These are phyloP conservation scores for Cercospora janseana DNA, from an alignment of 2,329 filamentous ascomycete genomes.

Conservation along the genomic window DNA sequence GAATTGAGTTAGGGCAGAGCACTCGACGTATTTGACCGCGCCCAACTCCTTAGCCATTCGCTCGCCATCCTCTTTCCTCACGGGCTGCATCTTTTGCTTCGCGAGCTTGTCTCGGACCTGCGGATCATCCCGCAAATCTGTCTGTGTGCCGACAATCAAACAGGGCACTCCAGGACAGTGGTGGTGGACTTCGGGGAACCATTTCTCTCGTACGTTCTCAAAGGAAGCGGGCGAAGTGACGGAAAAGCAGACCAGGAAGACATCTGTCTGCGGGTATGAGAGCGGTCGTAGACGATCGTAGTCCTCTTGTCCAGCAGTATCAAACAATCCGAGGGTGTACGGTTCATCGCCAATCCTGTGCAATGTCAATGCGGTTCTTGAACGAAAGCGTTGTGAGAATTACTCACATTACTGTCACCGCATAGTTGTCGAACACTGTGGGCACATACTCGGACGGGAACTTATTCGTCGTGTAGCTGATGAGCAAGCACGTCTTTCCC, in stretches of 20 bases:
- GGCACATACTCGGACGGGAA: constrained; percentile 99
- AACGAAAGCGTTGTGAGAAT: too few relatives aligned
- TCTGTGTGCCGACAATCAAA: constrained; percentile 95
- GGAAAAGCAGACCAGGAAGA: constrained; percentile 98
- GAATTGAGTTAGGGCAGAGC: constrained; percentile 95
- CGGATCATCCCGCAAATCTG: constrained; percentile 87
- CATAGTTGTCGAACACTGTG: constrained; percentile 99
- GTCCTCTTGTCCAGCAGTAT: constrained; percentile 99
- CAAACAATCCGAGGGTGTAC: constrained; percentile 94
- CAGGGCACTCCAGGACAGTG: constrained; percentile 97
- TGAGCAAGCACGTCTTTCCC: constrained; percentile 97
- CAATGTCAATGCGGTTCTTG: constrained; percentile 17
- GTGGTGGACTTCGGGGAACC: constrained; percentile 98
- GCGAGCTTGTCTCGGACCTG: constrained; percentile 85
- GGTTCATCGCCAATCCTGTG: constrained; percentile 96
- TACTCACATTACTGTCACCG: constrained; percentile 85
- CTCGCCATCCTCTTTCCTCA: constrained; percentile 89
- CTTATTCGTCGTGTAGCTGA: constrained; percentile 99
- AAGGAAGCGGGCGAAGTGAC: constrained; percentile 97
- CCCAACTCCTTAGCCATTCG: constrained; percentile 96
- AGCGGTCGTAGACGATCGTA: constrained; percentile 95
- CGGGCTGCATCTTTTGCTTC: constrained; percentile 94
- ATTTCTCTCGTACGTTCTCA: constrained; percentile 98
- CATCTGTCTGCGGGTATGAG: constrained; percentile 97
- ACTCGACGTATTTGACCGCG: constrained; percentile 98